Percentiles rank a stretch among this genome's conserved stretches.
phyloP scores from a whole-genome alignment of 2,329 filamentous ascomycete genomes.

The Dactylellina haptotyla region DNA sequence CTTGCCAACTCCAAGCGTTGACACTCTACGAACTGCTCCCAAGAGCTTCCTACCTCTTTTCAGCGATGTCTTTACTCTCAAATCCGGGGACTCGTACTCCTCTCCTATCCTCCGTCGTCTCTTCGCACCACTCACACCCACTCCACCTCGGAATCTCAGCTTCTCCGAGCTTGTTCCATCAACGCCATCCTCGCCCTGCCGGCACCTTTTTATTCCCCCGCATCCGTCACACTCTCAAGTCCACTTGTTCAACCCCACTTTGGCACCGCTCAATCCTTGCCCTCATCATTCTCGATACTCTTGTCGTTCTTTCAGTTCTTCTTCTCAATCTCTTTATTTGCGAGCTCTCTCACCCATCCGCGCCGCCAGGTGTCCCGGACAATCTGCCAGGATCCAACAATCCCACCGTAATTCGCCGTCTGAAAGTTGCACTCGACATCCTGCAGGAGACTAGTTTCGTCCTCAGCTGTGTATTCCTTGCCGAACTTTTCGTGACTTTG shows the following conservation, averaged over 20 bases:
- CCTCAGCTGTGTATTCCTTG: slow-evolving; percentile 43
- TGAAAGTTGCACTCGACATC: slow-evolving; percentile 21
- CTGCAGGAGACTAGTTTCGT: slow-evolving; percentile 40
- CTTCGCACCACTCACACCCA: slow-evolving; percentile 25
- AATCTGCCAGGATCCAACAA: slow-evolving; percentile 16
- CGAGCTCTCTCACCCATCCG: slow-evolving; percentile 29
- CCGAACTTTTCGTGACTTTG: slow-evolving; percentile 34
- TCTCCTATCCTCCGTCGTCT: slow-evolving; percentile 21
- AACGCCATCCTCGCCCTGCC: slow-evolving; percentile 26
- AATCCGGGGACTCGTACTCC: slow-evolving; percentile 21
- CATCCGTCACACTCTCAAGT: slow-evolving; percentile 29
- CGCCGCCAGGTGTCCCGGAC: slow-evolving; percentile 17
- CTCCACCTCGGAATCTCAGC: slow-evolving; percentile 1
- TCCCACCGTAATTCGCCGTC: slow-evolving; percentile 19
- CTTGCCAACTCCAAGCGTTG: no score
- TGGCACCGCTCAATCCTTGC: slow-evolving; percentile 31
- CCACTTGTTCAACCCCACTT: slow-evolving; percentile 28
- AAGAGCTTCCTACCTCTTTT: background rate
- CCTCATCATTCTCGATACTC: slow-evolving; percentile 45
- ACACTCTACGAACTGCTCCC: slow-evolving; percentile 9
- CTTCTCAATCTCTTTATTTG: slow-evolving; percentile 41
- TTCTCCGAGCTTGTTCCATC: slow-evolving; percentile 12
- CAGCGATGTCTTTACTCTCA: slow-evolving; percentile 18
- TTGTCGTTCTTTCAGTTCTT: slow-evolving; percentile 32
- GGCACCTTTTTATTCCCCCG: slow-evolving; percentile 31